Evolutionary conservation across 371 early-diverging fungal genomes (phyloP).

Genomic region (Mortierella sp.): DNA sequence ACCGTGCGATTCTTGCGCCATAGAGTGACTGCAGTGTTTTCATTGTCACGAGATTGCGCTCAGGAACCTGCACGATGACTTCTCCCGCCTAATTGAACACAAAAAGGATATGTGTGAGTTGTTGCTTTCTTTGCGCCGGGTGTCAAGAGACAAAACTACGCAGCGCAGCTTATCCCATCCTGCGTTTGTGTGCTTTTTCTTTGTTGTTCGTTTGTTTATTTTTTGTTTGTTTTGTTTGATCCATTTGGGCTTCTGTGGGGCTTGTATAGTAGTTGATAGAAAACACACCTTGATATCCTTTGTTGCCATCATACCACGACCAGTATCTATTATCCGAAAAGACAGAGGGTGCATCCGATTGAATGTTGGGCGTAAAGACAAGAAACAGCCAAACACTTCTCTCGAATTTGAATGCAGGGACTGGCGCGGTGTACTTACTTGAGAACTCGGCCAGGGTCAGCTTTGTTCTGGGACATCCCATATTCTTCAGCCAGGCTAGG

Average conservation of each 20-base stretch:
- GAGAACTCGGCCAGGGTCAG: conserved; percentile 67
- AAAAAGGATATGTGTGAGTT: not conserved
- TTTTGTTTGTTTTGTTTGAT: too few relatives aligned
- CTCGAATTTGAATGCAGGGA: too few relatives aligned
- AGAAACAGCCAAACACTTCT: too few relatives aligned
- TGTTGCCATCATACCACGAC: conserved; percentile 76
- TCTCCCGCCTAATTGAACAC: conserved; percentile 59
- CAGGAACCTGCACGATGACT: conserved; percentile 68
- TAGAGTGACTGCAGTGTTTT: conserved; percentile 39
- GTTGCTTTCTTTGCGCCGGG: not conserved
- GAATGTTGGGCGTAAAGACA: conserved; percentile 1
- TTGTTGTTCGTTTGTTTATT: not conserved
- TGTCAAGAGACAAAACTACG: too few relatives aligned
- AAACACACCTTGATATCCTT: conserved; percentile 65
- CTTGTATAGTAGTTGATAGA: too few relatives aligned
- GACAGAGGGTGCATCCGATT: not conserved
- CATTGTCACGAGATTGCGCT: conserved; percentile 61
- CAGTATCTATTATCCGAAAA: conserved; percentile 58
- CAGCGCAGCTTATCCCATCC: too few relatives aligned
- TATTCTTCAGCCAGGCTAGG: conserved; percentile 60
- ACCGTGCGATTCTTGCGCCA: conserved; percentile 49
- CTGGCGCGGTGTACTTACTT: conserved; percentile 44
- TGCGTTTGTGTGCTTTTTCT: too few relatives aligned
- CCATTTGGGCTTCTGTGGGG: too few relatives aligned
- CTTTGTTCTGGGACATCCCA: conserved; percentile 66